A percentile compares a stretch with the other conserved stretches of the same genome.
These are phyloP conservation scores for Avena sativa DNA, from an alignment of 176 grass and related monocot species.

Conservation along the genomic window DNA sequence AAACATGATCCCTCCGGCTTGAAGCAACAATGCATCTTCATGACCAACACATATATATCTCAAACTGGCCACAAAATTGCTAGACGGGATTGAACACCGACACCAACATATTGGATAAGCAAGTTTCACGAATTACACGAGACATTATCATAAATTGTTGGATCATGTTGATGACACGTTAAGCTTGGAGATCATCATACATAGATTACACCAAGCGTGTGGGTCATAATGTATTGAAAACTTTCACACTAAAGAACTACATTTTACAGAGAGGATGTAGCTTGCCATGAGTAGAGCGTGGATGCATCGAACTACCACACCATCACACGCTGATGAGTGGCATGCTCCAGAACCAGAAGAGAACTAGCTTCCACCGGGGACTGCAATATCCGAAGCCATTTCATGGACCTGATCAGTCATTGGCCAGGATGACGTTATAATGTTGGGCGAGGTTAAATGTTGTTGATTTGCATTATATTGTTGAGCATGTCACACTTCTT, in stretches of 20 bases:
- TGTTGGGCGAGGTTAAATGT: constrained; percentile 38
- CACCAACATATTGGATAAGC: no score
- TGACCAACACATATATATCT: no score
- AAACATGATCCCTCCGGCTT: no score
- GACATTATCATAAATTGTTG: no score
- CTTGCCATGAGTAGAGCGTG: background rate
- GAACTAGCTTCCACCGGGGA: background rate
- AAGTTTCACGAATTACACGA: no score
- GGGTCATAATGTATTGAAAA: background rate
- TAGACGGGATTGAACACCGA: no score
- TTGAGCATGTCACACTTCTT: constrained; percentile 60
- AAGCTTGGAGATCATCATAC: background rate
- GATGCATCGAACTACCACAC: background rate
- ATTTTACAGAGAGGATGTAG: background rate
- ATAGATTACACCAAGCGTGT: background rate
- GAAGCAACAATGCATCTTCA: no score
- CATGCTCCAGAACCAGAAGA: background rate
- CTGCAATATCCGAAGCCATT: background rate
- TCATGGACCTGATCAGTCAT: constrained; percentile 39
- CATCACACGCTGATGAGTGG: background rate
- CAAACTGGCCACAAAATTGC: no score
- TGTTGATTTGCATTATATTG: constrained; percentile 31
- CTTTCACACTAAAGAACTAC: background rate
- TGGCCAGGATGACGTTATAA: constrained; percentile 48
- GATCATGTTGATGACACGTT: background rate